Evolutionary conservation across 2,329 filamentous ascomycete genomes (phyloP).

Genomic region (Lasiodiplodia hormozganensis): DNA sequence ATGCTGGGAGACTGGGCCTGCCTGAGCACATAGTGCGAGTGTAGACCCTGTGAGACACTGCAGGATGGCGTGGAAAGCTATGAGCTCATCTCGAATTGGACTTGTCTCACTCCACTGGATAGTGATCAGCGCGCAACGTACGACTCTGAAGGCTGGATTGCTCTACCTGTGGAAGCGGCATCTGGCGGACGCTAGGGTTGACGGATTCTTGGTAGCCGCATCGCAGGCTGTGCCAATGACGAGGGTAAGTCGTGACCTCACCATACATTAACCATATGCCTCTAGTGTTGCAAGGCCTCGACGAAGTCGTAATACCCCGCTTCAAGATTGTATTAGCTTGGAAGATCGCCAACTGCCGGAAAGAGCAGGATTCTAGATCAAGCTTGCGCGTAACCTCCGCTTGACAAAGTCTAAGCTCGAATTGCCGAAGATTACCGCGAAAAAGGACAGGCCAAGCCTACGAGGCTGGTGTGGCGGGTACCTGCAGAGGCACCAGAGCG

Average conservation of each 20-base stretch:
- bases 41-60: conserved; percentile 8
- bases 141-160: background rate
- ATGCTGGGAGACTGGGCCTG: conserved; percentile 7
- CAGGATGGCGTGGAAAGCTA: conserved; percentile 19
- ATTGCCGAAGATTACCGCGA: background rate
- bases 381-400: conserved; percentile 14
- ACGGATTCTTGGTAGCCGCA: background rate
- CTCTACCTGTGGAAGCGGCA: background rate
- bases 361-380: conserved; percentile 1
- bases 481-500: conserved; percentile 7
- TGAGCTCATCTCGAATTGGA: conserved; percentile 13
- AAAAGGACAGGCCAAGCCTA: background rate
- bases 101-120: conserved; percentile 18
- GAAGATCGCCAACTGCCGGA: background rate
- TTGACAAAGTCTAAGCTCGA: background rate
- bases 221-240: background rate
- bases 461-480: conserved; percentile 1
- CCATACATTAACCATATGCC: background rate
- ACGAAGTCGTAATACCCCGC: conserved; percentile 1
- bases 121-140: conserved; percentile 16
- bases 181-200: background rate
- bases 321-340: background rate
- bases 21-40: conserved; percentile 9
- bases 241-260: background rate
- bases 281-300: conserved; percentile 11